Evolutionary conservation across 257 asterid species (phyloP), one percentile per base, ranked within the genome.

Genomic region (Haberlea rhodopensis): DNA sequence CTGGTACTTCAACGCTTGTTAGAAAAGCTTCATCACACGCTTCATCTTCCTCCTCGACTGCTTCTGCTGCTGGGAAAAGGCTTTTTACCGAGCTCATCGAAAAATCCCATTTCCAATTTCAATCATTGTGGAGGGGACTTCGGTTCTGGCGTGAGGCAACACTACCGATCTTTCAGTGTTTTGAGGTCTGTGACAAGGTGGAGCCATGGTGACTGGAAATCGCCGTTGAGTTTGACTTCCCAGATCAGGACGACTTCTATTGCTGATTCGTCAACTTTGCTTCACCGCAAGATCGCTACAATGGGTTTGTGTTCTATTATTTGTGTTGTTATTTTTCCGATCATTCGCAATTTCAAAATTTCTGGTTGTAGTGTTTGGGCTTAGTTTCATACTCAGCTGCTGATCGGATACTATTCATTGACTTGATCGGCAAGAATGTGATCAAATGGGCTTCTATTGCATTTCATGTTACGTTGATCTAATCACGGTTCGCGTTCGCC

Each of bases 131-230:
- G n/a, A 1, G 26, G 51, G 57, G 52, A 23, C 28, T 60, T 60
- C 57, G 24, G 6, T 22, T 49, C 77, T 2, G 71, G 20, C 5
- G 71, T 67, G 25, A 77, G 57, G 3, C 80, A 70, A 68, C 74
- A 72, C 19, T 73, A 28, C 73, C 79, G 90, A 74, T 81, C 79
- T 57, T 73, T 81, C 24, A 69, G n/a, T n/a, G n/a, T n/a, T n/a
- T n/a, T n/a, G n/a, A n/a, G 81, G 49, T 79, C 88, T 10, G 82
- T 78, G 34, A 72, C 89, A 55, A 75, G 95, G 71, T 88, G 96
- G 96, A 88, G 98, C 63, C 98, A 91, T 87, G 95, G 96, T 51
- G 95, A 78, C 56, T 91, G 98, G 96, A 83, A 85, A 64, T 91
- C 96, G 27, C 95, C 90, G 21, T 20, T 81, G 32, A 80, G 85